A percentile compares a stretch with the other conserved stretches of the same genome.
These are phyloP conservation scores for Trichothecium roseum DNA, from an alignment of 2,329 filamentous ascomycete genomes.

Conservation along the genomic window DNA sequence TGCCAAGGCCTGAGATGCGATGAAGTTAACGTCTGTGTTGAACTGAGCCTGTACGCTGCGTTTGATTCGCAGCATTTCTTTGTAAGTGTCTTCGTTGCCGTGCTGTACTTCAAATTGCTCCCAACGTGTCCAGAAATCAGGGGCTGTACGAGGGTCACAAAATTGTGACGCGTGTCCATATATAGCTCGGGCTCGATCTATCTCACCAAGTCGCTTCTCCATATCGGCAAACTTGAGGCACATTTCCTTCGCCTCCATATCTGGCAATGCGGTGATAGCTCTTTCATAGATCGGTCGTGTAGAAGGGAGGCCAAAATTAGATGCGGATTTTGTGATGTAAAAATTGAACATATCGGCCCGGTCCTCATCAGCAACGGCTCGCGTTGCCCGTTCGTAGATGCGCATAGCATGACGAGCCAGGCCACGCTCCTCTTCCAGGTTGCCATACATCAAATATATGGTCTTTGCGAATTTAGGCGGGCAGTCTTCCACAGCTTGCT, in stretches of 20 bases:
- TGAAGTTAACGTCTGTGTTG: slow-evolving; percentile 98
- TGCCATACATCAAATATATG: slow-evolving; percentile 96
- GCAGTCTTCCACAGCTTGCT: slow-evolving; percentile 91
- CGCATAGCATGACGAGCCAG: slow-evolving; percentile 95
- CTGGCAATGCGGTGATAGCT: slow-evolving; percentile 85
- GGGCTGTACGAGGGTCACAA: slow-evolving; percentile 85
- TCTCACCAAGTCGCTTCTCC: slow-evolving; percentile 84
- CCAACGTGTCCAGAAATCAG: slow-evolving; percentile 93
- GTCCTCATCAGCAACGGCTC: slow-evolving; percentile 90
- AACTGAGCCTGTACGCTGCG: slow-evolving; percentile 94
- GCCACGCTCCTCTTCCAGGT: slow-evolving; percentile 89
- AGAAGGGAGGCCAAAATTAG: slow-evolving; percentile 93
- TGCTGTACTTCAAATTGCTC: slow-evolving; percentile 95
- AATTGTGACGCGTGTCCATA: slow-evolving; percentile 97
- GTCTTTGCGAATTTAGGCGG: slow-evolving; percentile 94
- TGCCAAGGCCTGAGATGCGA: slow-evolving; percentile 88
- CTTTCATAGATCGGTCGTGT: slow-evolving; percentile 94
- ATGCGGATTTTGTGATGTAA: slow-evolving; percentile 97
- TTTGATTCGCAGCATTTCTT: slow-evolving; percentile 98
- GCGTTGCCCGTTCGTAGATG: slow-evolving; percentile 94
- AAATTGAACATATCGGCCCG: slow-evolving; percentile 97
- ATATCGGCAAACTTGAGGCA: slow-evolving; percentile 98
- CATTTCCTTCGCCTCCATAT: slow-evolving; percentile 91
- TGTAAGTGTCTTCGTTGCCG: slow-evolving; percentile 98
- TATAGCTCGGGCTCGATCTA: slow-evolving; percentile 89